Evolutionary conservation across 148 eudicot species (phyloP).

Genomic region (Cornus suecica): DNA sequence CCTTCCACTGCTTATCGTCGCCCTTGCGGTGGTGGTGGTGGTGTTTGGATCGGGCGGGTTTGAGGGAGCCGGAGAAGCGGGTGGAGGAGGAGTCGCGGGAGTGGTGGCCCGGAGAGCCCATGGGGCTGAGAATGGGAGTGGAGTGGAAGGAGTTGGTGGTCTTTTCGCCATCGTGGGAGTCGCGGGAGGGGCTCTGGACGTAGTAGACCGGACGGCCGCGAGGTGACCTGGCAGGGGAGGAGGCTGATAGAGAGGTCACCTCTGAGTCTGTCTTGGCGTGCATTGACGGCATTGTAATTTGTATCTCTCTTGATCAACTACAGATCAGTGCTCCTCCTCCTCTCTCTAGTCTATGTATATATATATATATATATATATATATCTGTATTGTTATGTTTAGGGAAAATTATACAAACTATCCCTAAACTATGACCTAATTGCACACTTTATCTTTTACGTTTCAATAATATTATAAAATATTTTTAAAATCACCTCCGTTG

Average conservation of each 20-base stretch:
- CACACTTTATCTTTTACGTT: too few species aligned
- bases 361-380: too few species aligned
- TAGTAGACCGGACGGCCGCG: conserved; percentile 62
- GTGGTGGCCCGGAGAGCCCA: conserved; percentile 84
- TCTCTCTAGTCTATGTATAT: too few species aligned
- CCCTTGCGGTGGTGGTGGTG: conserved; percentile 16
- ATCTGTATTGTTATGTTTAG: too few species aligned
- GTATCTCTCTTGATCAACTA: not conserved
- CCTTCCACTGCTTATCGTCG: conserved; percentile 27
- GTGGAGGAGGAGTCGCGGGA: conserved; percentile 86
- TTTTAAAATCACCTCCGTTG: too few species aligned
- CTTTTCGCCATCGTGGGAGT: conserved; percentile 86
- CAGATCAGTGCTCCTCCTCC: too few species aligned
- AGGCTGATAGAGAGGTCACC: conserved; percentile 59
- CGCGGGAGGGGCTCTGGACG: conserved; percentile 90
- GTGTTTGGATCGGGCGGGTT: conserved; percentile 37
- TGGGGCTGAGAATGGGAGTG: conserved; percentile 74
- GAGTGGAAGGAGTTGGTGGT: conserved; percentile 72
- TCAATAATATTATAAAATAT: too few species aligned
- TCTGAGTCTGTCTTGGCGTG: conserved; percentile 86
- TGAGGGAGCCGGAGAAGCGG: conserved; percentile 65
- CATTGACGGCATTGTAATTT: conserved; percentile 41
- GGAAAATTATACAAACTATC: too few species aligned
- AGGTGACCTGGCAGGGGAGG: conserved; percentile 65
- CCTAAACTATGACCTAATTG: too few species aligned